phyloP scores from a whole-genome alignment of 495 filamentous ascomycete genomes.

The Aspergillus carlsbadensis region DNA sequence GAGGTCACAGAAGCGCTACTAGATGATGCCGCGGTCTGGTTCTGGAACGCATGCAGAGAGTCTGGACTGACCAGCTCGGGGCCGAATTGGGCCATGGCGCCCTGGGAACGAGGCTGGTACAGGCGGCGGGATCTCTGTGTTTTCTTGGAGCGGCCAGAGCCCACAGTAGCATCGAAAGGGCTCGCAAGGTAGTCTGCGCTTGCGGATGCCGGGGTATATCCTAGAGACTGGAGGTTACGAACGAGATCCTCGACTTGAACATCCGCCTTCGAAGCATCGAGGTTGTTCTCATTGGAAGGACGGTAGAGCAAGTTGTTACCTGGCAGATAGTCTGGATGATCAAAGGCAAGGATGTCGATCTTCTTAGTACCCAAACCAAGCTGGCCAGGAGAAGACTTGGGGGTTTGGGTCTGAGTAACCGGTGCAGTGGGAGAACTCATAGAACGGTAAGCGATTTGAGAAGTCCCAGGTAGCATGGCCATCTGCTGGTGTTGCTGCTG shows the following conservation, averaged over 20 bases:
- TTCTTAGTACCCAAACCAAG: conserved; percentile 11
- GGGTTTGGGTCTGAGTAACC: conserved; percentile 9
- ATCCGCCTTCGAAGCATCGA: conserved; percentile 9
- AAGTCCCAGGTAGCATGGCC: not conserved
- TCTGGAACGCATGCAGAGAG: conserved; percentile 8
- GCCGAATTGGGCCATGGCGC: not conserved
- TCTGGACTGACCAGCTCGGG: conserved; percentile 6
- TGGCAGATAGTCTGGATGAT: conserved; percentile 16
- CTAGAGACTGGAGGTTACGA: conserved; percentile 21
- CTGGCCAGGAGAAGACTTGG: conserved; percentile 9
- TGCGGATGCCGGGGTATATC: conserved; percentile 12
- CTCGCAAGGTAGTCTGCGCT: conserved; percentile 10
- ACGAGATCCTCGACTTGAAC: conserved; percentile 17
- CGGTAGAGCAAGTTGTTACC: conserved; percentile 9
- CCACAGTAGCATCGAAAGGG: conserved; percentile 12
- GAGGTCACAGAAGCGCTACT: conserved; percentile 13
- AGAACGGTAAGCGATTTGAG: conserved; percentile 9
- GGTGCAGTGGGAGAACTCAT: conserved; percentile 10
- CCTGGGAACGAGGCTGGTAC: conserved; percentile 22
- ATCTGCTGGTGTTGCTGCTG: conserved; percentile 16
- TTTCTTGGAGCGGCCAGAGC: conserved; percentile 18
- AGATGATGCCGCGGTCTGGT: conserved; percentile 8
- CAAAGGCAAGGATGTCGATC: conserved; percentile 23
- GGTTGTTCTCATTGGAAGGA: conserved; percentile 4
- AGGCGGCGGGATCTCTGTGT: conserved; percentile 23